These are phyloP conservation scores for Cyclotella atomus DNA, from an alignment of 108 stramenopile species.

Conservation along the genomic window DNA sequence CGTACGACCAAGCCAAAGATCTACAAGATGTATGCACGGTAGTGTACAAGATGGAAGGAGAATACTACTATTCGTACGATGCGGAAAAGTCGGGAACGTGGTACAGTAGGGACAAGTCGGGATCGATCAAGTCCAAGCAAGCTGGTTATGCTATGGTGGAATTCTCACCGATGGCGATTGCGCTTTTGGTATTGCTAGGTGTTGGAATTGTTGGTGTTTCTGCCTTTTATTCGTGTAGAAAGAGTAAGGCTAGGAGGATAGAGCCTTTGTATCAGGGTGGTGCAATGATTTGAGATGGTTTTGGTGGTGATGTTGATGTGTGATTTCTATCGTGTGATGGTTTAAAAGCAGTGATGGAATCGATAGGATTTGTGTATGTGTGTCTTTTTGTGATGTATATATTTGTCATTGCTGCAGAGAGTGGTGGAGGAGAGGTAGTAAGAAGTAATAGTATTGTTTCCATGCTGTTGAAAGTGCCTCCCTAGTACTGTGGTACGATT, in stretches of 20 bases:
- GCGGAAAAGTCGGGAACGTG: constrained; percentile 31
- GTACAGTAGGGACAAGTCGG: constrained; percentile 15
- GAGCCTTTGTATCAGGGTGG: constrained; percentile 28
- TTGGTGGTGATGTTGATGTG: too few relatives aligned
- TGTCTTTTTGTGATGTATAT: too few relatives aligned
- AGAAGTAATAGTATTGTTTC: too few relatives aligned
- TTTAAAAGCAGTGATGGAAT: too few relatives aligned
- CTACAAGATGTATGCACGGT: constrained; percentile 35
- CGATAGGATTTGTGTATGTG: too few relatives aligned
- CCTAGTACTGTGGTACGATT: too few relatives aligned
- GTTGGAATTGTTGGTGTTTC: constrained; percentile 1
- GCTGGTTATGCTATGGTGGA: background rate
- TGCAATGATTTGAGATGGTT: constrained; percentile 17
- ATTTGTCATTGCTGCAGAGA: too few relatives aligned
- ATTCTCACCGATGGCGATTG: background rate
- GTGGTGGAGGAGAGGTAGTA: too few relatives aligned
- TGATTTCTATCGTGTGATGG: too few relatives aligned
- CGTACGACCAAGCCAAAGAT: constrained; percentile 20
- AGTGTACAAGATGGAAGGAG: constrained; percentile 24
- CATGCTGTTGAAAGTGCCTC: too few relatives aligned
- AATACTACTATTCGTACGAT: constrained; percentile 35
- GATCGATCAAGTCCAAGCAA: constrained; percentile 4
- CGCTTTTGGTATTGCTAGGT: constrained; percentile 11
- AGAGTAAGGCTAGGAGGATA: constrained; percentile 7
- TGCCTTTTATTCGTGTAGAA: constrained; percentile 7